phyloP scores from a whole-genome alignment of 2,329 filamentous ascomycete species.

The Macrophomina tecta region DNA sequence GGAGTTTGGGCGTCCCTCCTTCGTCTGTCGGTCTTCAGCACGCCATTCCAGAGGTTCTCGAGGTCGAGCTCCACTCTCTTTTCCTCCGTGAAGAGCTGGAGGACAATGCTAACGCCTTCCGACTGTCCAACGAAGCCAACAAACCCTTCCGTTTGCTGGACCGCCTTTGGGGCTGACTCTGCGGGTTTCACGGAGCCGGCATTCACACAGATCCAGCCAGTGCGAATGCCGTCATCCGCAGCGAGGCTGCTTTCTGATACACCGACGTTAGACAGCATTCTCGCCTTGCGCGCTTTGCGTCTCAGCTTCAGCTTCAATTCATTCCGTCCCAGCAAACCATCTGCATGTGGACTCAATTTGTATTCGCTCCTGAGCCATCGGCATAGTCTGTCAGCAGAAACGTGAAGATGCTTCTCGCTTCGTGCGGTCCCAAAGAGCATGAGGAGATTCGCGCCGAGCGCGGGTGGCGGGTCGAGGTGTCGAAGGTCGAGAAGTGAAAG shows the following conservation, averaged over 20 bases:
- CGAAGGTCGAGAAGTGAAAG: slow-evolving; percentile 83
- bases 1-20: slow-evolving; percentile 44
- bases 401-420: slow-evolving; percentile 90
- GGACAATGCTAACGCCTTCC: slow-evolving; percentile 66
- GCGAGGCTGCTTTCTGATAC: slow-evolving; percentile 62
- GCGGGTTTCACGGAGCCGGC: slow-evolving; percentile 72
- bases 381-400: slow-evolving; percentile 86
- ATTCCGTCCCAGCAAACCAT: slow-evolving; percentile 86
- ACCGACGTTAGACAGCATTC: slow-evolving; percentile 76
- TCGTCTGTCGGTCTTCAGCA: slow-evolving; percentile 50
- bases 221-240: slow-evolving; percentile 84
- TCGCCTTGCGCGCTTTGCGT: slow-evolving; percentile 79
- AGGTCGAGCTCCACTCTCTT: slow-evolving; percentile 71
- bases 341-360: slow-evolving; percentile 76
- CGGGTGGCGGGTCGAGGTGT: slow-evolving; percentile 81
- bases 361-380: slow-evolving; percentile 80
- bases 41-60: slow-evolving; percentile 66
- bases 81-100: slow-evolving; percentile 75
- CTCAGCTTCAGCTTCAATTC: slow-evolving; percentile 88
- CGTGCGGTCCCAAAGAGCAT: slow-evolving; percentile 94
- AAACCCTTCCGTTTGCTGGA: slow-evolving; percentile 56
- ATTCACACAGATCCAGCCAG: slow-evolving; percentile 96
- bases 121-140: slow-evolving; percentile 75
- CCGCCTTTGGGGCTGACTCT: neutral
- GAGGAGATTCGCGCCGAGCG: slow-evolving; percentile 83